Percentiles rank a stretch among this genome's conserved stretches.
Conservation (phyloP, 345 rosid species). For the Syzygium grande region DNA sequence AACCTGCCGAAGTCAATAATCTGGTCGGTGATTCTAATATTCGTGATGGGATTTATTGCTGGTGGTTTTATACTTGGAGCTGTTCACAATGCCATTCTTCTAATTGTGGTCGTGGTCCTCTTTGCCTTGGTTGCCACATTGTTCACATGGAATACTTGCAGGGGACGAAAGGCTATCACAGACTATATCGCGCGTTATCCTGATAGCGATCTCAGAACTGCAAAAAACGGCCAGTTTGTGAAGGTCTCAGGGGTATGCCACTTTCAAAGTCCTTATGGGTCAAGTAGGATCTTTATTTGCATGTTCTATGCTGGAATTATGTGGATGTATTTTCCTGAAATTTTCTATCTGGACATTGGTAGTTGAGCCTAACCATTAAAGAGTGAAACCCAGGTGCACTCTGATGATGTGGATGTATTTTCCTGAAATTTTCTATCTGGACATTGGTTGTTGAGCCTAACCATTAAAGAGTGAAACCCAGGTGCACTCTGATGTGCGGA, state of each 20-base stretch:
- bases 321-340: background rate
- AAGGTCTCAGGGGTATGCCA: slow-evolving; percentile 95
- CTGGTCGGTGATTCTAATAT: slow-evolving; percentile 60
- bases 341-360: background rate
- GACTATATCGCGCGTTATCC: slow-evolving; percentile 71
- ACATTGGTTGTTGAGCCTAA: background rate
- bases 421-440: background rate
- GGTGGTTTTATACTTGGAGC: slow-evolving; percentile 84
- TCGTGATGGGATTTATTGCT: slow-evolving; percentile 71
- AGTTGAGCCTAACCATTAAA: background rate
- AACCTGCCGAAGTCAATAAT: slow-evolving; percentile 63
- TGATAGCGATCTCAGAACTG: slow-evolving; percentile 93
- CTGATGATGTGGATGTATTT: background rate
- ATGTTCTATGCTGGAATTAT: background rate
- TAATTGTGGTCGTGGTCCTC: slow-evolving; percentile 61
- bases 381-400: background rate
- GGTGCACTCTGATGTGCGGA: background rate
- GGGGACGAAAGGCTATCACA: slow-evolving; percentile 70
- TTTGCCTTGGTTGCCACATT: slow-evolving; percentile 54
- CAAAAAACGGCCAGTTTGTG: slow-evolving; percentile 92
- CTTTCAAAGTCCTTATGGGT: background rate
- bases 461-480: background rate
- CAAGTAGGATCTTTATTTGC: background rate
- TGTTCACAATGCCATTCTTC: slow-evolving; percentile 77
- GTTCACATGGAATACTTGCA: slow-evolving; percentile 72